A percentile compares a stretch with the other conserved stretches of the same genome.
Evolutionary conservation across 2,329 filamentous ascomycete genomes (phyloP).

Genomic region (Dactylella cylindrospora): DNA sequence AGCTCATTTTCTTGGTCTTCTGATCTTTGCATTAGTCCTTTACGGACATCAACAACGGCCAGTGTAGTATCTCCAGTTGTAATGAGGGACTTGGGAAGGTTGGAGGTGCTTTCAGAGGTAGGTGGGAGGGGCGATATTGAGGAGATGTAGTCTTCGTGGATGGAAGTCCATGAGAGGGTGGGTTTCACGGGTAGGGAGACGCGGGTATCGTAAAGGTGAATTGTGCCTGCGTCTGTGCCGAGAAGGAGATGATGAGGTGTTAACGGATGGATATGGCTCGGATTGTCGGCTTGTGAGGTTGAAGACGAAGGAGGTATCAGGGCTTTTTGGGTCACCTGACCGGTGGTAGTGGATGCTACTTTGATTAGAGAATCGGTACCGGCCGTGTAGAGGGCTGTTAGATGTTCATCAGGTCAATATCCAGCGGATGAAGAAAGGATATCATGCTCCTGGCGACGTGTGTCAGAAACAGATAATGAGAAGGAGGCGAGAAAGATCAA

Average conservation of each 20-base stretch:
- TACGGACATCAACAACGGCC: constrained; percentile 81
- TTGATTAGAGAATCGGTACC: constrained; percentile 64
- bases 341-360: constrained; percentile 62
- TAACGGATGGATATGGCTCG: constrained; percentile 67
- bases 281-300: constrained; percentile 50
- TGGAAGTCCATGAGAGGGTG: constrained; percentile 72
- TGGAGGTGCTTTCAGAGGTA: constrained; percentile 76
- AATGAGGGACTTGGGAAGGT: constrained; percentile 91
- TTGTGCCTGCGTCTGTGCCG: constrained; percentile 82
- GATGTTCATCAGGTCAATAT: not conserved
- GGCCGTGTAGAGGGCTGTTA: constrained; percentile 62
- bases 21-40: constrained; percentile 74
- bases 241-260: constrained; percentile 86
- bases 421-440: constrained; percentile 26
- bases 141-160: constrained; percentile 91
- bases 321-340: constrained; percentile 77
- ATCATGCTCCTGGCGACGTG: constrained; percentile 18
- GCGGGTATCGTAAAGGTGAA: constrained; percentile 85
- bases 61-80: constrained; percentile 89
- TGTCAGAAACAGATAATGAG: constrained; percentile 2
- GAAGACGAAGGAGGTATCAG: constrained; percentile 64
- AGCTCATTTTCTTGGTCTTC: constrained; percentile 95
- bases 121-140: constrained; percentile 81
- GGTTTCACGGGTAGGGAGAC: constrained; percentile 61
- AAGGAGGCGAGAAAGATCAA: constrained; percentile 54